Evolutionary conservation across 306 rosid species (phyloP).

Genomic region (Mimosa bimucronata): DNA sequence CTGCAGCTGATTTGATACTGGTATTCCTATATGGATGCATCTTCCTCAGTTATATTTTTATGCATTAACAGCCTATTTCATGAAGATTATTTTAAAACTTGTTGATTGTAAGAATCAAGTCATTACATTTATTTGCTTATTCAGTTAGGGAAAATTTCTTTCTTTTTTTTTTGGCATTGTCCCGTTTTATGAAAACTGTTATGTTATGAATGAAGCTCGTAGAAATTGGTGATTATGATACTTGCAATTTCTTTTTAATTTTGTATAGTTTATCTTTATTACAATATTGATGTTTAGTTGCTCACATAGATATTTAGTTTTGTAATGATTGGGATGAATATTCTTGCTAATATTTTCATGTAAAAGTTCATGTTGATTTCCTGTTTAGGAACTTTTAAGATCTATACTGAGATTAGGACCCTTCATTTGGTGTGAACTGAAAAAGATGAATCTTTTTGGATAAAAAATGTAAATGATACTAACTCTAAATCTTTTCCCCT

Average conservation of each 20-base stretch:
- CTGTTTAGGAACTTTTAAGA: slow-evolving; percentile 5
- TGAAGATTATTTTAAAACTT: background rate
- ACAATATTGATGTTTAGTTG: slow-evolving; percentile 4
- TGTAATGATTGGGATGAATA: slow-evolving; percentile 20
- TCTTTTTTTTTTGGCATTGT: background rate
- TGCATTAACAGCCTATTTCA: slow-evolving; percentile 20
- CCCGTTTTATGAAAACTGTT: background rate
- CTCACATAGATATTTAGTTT: slow-evolving; percentile 10
- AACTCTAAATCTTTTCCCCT: slow-evolving; percentile 33
- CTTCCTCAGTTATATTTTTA: slow-evolving; percentile 35
- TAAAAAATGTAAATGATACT: slow-evolving; percentile 12
- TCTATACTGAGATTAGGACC: slow-evolving; percentile 9
- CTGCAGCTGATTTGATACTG: slow-evolving; percentile 91
- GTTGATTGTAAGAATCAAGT: slow-evolving; percentile 3
- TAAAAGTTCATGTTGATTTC: slow-evolving; percentile 7
- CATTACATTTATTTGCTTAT: background rate
- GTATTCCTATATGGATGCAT: slow-evolving; percentile 53
- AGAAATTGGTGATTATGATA: background rate
- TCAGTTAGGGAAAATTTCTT: background rate
- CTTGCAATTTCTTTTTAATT: background rate
- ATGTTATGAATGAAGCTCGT: background rate
- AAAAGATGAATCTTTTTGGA: background rate
- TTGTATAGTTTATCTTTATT: background rate
- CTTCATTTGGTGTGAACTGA: slow-evolving; percentile 30
- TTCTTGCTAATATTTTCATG: background rate